These are phyloP conservation scores for Saccharata proteae DNA, from an alignment of 2,329 filamentous ascomycete genomes.

Conservation along the genomic window DNA sequence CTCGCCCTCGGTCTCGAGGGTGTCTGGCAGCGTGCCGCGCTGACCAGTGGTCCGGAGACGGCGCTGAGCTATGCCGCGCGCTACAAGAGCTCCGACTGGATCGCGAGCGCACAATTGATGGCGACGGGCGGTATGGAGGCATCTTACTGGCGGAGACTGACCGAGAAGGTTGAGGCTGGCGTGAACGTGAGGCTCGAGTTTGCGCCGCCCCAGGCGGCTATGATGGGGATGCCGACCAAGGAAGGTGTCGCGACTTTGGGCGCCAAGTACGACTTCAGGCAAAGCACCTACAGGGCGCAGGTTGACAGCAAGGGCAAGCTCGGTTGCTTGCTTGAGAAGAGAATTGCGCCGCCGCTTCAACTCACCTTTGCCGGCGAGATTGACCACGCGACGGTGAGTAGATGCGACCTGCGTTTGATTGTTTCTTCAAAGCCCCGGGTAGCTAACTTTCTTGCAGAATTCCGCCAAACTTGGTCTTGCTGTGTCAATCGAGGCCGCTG, in stretches of 20 bases:
- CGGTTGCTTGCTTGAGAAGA: constrained; percentile 86
- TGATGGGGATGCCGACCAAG: constrained; percentile 65
- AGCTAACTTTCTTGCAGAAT: constrained; percentile 48
- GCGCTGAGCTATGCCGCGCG: constrained; percentile 79
- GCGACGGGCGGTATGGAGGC: constrained; percentile 79
- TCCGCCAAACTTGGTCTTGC: constrained; percentile 88
- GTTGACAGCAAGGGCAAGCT: constrained; percentile 92
- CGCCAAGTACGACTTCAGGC: constrained; percentile 96
- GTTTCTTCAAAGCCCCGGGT: too few relatives aligned
- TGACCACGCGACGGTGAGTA: constrained; percentile 82
- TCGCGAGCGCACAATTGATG: constrained; percentile 80
- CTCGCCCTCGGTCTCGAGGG: constrained; percentile 83
- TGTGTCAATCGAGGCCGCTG: constrained; percentile 49
- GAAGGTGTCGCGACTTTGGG: constrained; percentile 86
- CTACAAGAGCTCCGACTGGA: constrained; percentile 89
- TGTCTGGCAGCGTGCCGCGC: constrained; percentile 80
- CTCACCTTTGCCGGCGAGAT: constrained; percentile 95
- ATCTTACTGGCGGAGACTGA: constrained; percentile 86
- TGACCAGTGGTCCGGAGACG: constrained; percentile 81
- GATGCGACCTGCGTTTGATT: too few relatives aligned
- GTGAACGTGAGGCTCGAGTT: constrained; percentile 89
- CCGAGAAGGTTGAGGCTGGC: constrained; percentile 91
- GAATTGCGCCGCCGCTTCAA: constrained; percentile 80
- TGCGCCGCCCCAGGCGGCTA: constrained; percentile 49
- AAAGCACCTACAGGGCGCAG: constrained; percentile 90